Conservation (phyloP, 108 stramenopile genomes). For the Cyclotella atomus region DNA sequence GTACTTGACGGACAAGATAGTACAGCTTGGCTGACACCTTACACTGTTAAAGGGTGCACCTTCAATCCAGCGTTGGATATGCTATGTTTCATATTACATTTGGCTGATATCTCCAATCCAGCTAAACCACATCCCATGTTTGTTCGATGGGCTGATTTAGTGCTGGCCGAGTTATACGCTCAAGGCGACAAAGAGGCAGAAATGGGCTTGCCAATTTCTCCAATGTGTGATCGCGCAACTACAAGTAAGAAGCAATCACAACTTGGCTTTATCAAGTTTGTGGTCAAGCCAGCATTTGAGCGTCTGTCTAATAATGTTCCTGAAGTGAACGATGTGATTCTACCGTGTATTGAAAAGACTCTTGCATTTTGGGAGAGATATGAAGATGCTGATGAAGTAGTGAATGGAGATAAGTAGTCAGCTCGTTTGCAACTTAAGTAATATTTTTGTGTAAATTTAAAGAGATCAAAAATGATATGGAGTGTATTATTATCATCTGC, state of each 20-base stretch:
- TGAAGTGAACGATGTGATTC: slow-evolving; percentile 28
- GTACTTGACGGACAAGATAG: slow-evolving; percentile 5
- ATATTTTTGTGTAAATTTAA: too few species aligned
- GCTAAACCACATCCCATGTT: slow-evolving; percentile 48
- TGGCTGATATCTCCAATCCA: slow-evolving; percentile 70
- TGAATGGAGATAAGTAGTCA: too few species aligned
- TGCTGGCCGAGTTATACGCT: slow-evolving; percentile 68
- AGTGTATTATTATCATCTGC: too few species aligned
- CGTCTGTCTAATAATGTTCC: slow-evolving; percentile 36
- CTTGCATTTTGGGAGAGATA: slow-evolving; percentile 44
- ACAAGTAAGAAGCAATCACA: slow-evolving; percentile 7
- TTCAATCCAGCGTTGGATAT: slow-evolving; percentile 16
- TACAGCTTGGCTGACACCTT: not conserved
- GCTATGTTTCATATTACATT: slow-evolving; percentile 58
- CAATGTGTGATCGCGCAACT: slow-evolving; percentile 1
- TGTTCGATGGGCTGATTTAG: slow-evolving; percentile 50
- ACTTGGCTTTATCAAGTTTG: slow-evolving; percentile 59
- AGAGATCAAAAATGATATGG: too few species aligned
- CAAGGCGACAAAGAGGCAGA: slow-evolving; percentile 71
- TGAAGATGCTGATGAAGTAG: slow-evolving; percentile 1
- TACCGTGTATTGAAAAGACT: slow-evolving; percentile 30
- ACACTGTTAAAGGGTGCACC: not conserved
- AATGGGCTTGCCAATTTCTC: slow-evolving; percentile 8
- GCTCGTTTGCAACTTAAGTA: too few species aligned
- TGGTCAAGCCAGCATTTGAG: slow-evolving; percentile 58